Evolutionary conservation across 495 filamentous ascomycete genomes (phyloP), one percentile per base, ranked within the genome.

Genomic region (Parathielavia hyrcaniae): DNA sequence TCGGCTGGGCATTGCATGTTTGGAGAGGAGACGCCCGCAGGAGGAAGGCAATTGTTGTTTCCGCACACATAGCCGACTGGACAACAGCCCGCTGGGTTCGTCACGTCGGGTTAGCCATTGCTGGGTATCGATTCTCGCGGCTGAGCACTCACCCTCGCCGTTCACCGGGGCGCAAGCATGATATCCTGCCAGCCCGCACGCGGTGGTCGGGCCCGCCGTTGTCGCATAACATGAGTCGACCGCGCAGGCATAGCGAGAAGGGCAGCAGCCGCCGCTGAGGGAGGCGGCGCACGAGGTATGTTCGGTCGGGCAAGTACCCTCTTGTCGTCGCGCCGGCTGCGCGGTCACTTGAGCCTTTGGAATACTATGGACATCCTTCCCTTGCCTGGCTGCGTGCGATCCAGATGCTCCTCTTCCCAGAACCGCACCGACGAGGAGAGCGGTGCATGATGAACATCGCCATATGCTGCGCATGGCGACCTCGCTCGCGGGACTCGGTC

Each of bases 221-320:
- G 74, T 76, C 49, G 73, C 70, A 50, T 70, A 73, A 50, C 76
- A 79, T 14, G 67, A 72, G 16, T 75, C 69, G 38, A 64, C 64
- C n/a, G 60, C 73, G 58, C 76, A 79, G 3, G 57, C 69, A 57
- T 77, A 79, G 9, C 61, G 58, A 13, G 67, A 61, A 4, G 73
- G 75, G 47, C 76, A 79, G 46, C 76, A 79, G 36, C 70, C 71
- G 38, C 76, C 76, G 46, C 66, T 58, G 26, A 68, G 44, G 0
- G 69, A 66, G 10, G 67, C 61, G 17, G 75, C 66, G 56, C 76
- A 78, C 26, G 71, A 55, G 12, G 64, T 61, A 17, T 71, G 53
- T 51, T 64, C 68, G 32, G 61, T 22, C 23, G 65, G 60, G 50
- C 71, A 74, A 22, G 58, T 49, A 23, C 52, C 59, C 16, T 54